Conservation (phyloP, 1,284 basidiomycete species). For the Tilletia setariae region DNA sequence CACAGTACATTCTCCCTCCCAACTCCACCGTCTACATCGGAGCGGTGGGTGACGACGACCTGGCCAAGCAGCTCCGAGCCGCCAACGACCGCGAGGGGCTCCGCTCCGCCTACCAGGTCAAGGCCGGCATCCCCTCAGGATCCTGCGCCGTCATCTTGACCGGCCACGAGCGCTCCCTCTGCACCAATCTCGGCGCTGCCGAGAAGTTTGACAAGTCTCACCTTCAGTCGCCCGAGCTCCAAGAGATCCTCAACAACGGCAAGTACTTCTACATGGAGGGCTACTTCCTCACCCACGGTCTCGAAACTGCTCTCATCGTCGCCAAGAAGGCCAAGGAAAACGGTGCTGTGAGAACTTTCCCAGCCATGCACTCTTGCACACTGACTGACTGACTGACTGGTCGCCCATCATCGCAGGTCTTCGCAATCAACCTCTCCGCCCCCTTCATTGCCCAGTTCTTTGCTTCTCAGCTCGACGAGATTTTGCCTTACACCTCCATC, state of each 20-base stretch:
- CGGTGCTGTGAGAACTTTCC: slow-evolving; percentile 75
- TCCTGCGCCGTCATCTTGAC: slow-evolving; percentile 96
- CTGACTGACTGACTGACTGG: slow-evolving; percentile 2
- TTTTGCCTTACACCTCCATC: slow-evolving; percentile 49
- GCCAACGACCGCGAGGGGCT: slow-evolving; percentile 94
- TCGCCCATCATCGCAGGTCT: slow-evolving; percentile 29
- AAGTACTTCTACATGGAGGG: slow-evolving; percentile 93
- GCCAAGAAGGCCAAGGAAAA: slow-evolving; percentile 74
- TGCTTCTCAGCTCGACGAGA: slow-evolving; percentile 58
- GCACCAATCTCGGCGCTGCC: slow-evolving; percentile 83
- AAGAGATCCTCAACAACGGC: slow-evolving; percentile 73
- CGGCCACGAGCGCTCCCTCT: slow-evolving; percentile 87
- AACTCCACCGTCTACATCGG: slow-evolving; percentile 91
- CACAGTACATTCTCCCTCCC: slow-evolving; percentile 69
- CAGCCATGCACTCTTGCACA: no score
- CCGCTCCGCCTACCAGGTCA: slow-evolving; percentile 82
- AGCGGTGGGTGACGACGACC: slow-evolving; percentile 85
- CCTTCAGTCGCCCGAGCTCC: slow-evolving; percentile 72
- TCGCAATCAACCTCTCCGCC: slow-evolving; percentile 83
- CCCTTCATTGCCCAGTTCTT: slow-evolving; percentile 98
- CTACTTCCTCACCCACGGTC: slow-evolving; percentile 94
- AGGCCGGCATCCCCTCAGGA: slow-evolving; percentile 81
- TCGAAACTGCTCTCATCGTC: slow-evolving; percentile 70
- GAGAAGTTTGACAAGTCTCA: slow-evolving; percentile 82
- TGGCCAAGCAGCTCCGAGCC: slow-evolving; percentile 82